Evolutionary conservation across 768 basidiomycete genomes (phyloP).

Genomic region (Auricularia sp.): DNA sequence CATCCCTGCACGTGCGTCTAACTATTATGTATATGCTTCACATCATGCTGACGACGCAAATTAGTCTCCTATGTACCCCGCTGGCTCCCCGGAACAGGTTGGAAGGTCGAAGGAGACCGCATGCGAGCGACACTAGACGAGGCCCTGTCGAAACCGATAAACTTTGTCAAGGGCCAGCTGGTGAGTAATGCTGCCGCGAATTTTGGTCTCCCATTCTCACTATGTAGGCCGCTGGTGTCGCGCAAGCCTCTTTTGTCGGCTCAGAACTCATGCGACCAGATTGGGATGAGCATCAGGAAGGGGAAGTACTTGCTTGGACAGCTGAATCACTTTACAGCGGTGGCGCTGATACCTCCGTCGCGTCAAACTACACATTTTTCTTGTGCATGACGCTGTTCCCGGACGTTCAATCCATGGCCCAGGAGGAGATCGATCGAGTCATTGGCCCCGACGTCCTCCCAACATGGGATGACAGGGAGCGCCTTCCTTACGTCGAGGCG

Average conservation of each 20-base stretch:
- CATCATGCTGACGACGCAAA: background rate
- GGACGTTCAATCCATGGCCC: constrained; percentile 12
- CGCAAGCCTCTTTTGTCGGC: background rate
- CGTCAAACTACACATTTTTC: constrained; percentile 9
- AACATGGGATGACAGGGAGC: constrained; percentile 8
- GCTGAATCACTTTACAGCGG: background rate
- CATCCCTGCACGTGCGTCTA: background rate
- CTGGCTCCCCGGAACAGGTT: constrained; percentile 6
- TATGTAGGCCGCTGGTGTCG: too few species aligned
- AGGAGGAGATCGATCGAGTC: constrained; percentile 12
- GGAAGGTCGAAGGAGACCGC: background rate
- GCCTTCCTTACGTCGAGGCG: constrained; percentile 12
- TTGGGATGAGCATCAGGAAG: background rate
- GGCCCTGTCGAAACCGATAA: background rate
- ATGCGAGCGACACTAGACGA: background rate
- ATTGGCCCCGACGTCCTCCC: constrained; percentile 12
- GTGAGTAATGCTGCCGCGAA: background rate
- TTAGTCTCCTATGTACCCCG: constrained; percentile 1
- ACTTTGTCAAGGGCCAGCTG: constrained; percentile 3
- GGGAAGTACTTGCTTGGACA: background rate
- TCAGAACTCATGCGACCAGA: background rate
- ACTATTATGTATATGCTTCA: background rate
- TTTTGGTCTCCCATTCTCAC: too few species aligned
- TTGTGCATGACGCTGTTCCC: constrained; percentile 23
- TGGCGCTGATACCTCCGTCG: constrained; percentile 10